Evolutionary conservation across 2,329 filamentous ascomycete species (phyloP).

Genomic region (Fusarium irregulare): DNA sequence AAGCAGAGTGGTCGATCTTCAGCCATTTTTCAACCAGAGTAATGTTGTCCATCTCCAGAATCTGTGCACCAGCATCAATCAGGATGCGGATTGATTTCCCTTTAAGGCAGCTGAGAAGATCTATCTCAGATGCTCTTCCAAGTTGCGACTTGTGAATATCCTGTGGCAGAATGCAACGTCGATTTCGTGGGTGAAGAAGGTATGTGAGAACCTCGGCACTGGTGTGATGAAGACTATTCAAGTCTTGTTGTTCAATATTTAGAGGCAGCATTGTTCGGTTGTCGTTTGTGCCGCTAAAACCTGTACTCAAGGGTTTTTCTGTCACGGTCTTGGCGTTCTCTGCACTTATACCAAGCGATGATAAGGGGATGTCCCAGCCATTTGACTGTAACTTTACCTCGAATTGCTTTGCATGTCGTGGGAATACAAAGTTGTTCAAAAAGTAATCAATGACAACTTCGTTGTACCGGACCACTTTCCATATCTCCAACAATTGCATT

Average conservation of each 20-base stretch:
- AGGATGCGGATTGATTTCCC: constrained; percentile 60
- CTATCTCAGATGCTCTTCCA: constrained; percentile 51
- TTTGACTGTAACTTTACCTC: constrained; percentile 71
- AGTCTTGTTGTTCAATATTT: constrained; percentile 70
- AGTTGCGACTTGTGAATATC: constrained; percentile 52
- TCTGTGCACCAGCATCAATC: constrained; percentile 73
- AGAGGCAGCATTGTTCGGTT: constrained; percentile 69
- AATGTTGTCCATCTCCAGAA: constrained; percentile 69
- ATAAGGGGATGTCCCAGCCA: constrained; percentile 75
- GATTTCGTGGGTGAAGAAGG: constrained; percentile 65
- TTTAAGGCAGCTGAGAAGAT: constrained; percentile 48
- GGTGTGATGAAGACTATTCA: constrained; percentile 66
- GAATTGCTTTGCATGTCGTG: constrained; percentile 73
- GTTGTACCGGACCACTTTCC: constrained; percentile 61
- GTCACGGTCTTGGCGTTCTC: not conserved
- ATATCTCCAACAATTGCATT: constrained; percentile 64
- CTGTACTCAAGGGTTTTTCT: constrained; percentile 63
- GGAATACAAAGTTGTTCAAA: constrained; percentile 74
- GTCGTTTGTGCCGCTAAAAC: constrained; percentile 80
- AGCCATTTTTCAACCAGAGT: constrained; percentile 64
- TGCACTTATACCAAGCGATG: constrained; percentile 11
- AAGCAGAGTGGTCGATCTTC: constrained; percentile 54
- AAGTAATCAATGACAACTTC: constrained; percentile 69
- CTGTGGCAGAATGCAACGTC: constrained; percentile 54
- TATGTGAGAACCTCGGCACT: constrained; percentile 73